Evolutionary conservation across 495 filamentous ascomycete species (phyloP), one percentile per base, ranked within the genome.

Genomic region (Apiosordaria backusii): DNA sequence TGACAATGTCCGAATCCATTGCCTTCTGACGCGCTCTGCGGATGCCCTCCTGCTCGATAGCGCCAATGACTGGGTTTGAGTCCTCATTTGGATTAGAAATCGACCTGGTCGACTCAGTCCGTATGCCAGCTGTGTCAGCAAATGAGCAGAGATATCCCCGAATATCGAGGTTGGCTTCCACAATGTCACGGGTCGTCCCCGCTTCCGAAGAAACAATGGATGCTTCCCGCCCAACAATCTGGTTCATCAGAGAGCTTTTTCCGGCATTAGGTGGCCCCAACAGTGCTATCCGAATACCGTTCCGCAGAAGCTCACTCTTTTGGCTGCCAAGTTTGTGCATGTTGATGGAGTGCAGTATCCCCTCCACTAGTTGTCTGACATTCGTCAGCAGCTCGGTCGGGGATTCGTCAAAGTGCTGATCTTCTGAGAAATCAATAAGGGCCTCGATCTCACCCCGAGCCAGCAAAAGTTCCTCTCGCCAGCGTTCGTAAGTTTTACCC

Each of bases 371-470:
- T 15, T 63, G 70, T 22, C 87, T 83, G 25, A 97, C 91, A 29
- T 86, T 91, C 2, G 68, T 72, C 4, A 92, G 81, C 27, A 98
- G 80, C 64, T 89, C 86, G 6, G 82, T 79, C 0, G 92, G 90
- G 1, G 91, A 89, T 72, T 97, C 92, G 63, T 97, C 94, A 68
- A 99, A 97, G 80, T 97, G 89, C 77, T 98, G 94, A 71, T 98
- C 96, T 77, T 99, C 95, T 1, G 90, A 89, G 75, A 99, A 99
- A 74, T 99, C 95, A 71, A 99, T 98, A 65, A 98, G 78, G 0
- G 95, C 95, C 75, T 99, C 95, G 60, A 98, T 82, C 77, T 97
- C 93, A 5, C 92, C 96, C 7, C 94, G 86, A 24, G 93, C 93
- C 68, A 89, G 82, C 7, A 98, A 79, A 6, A 99, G 78, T 29